Percentiles rank a stretch among this genome's conserved stretches.
These are phyloP conservation scores for Rhodotorula sp. DNA, from an alignment of 1,284 basidiomycete genomes.

Conservation along the genomic window DNA sequence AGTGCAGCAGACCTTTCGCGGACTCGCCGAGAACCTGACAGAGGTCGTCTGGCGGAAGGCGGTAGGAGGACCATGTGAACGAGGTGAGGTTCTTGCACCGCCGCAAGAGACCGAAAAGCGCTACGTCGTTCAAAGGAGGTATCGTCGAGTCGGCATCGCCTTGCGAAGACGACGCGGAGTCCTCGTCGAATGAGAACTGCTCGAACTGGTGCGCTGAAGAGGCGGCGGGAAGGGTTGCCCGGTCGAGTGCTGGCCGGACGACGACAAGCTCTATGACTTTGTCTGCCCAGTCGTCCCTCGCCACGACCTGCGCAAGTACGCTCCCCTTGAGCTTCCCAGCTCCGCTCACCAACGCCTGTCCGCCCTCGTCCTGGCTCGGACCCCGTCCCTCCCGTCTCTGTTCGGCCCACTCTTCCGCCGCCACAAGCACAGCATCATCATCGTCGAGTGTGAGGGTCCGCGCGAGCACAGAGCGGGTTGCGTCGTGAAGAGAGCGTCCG, in stretches of 20 bases:
- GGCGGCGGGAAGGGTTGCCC: not conserved
- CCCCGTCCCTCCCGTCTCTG: too few species aligned
- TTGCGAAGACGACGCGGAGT: not conserved
- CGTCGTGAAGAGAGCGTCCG: not conserved
- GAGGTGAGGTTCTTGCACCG: conserved; percentile 15
- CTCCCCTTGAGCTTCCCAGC: too few species aligned
- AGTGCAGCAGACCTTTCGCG: conserved; percentile 4
- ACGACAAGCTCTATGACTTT: not conserved
- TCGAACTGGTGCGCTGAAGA: not conserved
- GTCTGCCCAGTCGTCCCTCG: not conserved
- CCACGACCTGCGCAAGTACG: conserved; percentile 3
- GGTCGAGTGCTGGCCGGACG: not conserved
- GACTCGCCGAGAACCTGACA: conserved; percentile 30
- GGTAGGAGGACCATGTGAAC: conserved; percentile 28
- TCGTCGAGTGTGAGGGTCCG: conserved; percentile 13
- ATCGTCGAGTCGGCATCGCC: not conserved
- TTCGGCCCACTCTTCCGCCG: not conserved
- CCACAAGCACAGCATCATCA: conserved; percentile 26
- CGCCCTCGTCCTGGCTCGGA: too few species aligned
- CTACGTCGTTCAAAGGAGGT: conserved; percentile 17
- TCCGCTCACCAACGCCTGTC: too few species aligned
- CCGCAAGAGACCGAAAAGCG: conserved; percentile 23
- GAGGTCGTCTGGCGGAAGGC: conserved; percentile 26
- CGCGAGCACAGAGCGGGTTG: not conserved
- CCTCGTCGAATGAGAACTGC: not conserved